Evolutionary conservation across 202 grass and related monocot species (phyloP), one percentile per base, ranked within the genome.

Genomic region (Panicum hallii): DNA sequence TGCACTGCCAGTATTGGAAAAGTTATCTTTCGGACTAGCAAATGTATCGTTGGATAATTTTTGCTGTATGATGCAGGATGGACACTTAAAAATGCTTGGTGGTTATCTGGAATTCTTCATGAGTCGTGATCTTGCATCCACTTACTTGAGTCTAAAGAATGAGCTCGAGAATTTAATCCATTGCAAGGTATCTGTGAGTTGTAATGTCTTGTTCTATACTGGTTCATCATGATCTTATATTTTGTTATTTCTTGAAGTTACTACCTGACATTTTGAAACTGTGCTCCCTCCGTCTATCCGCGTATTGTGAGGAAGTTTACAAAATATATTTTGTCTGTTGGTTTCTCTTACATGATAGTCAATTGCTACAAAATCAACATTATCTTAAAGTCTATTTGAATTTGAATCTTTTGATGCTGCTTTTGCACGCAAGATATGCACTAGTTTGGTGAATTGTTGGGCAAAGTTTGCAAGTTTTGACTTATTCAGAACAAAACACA

Each of bases 31-130:
- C 9, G 55, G 26, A 50, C 56, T 50, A 68, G 52, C 17, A 43
- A 78, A 71, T 57, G 3, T 17, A 49, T 70, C 40, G 45, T 77
- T 70, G 46, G 16, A 75, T 81, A 45, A 64, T 70, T 14, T 66
- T 77, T 72, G 32, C 50, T 89, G 49, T 46, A 52, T 82, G 41
- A 63, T 82, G 43, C 79, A 99, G 97, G 97, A 99, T 13, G 97
- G 97, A 56, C 91, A 99, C 85, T 83, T 99, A 65, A 99, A 99
- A 90, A 99, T 99, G 97, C 89, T 99, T 20, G 97, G 91, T 65
- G 97, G 97, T 66, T 99, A 99, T 83, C 72, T 99, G 54, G 97
- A 99, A 36, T 99, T 99, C 80, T 99, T 99, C 78, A 99, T 99
- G 97, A 96, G 79, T 52, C 90, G 84, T 69, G 93, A 96, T 74